Evolutionary conservation across 2,329 filamentous ascomycete genomes (phyloP).

Genomic region (Aureobasidium sp.): DNA sequence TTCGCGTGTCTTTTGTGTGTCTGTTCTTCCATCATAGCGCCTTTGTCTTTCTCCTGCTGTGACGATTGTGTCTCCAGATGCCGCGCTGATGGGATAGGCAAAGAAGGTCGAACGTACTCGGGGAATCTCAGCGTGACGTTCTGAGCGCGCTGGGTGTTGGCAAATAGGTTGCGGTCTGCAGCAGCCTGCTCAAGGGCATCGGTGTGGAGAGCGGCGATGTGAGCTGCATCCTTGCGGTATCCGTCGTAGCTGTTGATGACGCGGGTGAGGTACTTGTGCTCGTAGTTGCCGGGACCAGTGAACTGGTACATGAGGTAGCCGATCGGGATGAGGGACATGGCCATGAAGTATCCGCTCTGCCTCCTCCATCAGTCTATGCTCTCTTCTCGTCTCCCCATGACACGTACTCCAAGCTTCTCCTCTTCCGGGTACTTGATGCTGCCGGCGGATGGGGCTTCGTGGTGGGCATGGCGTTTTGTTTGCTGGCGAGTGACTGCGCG

Average conservation of each 20-base stretch:
- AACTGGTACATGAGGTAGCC: conserved; percentile 36
- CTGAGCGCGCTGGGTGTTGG: conserved; percentile 33
- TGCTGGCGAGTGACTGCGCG: conserved; percentile 29
- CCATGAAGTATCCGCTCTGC: conserved; percentile 40
- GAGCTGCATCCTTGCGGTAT: conserved; percentile 44
- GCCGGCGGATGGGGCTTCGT: conserved; percentile 28
- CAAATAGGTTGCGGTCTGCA: conserved; percentile 52
- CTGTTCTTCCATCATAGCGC: not conserved
- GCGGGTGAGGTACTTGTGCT: conserved; percentile 36
- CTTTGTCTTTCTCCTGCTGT: not conserved
- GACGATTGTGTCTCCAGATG: not conserved
- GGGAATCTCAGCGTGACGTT: conserved; percentile 50
- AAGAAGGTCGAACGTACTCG: conserved; percentile 45
- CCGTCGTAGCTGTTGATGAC: conserved; percentile 50
- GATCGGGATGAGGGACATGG: conserved; percentile 37
- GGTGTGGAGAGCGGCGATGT: conserved; percentile 52
- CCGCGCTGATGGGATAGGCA: not conserved
- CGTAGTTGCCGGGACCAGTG: conserved; percentile 32
- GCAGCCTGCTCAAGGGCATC: conserved; percentile 54
- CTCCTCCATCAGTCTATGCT: not conserved
- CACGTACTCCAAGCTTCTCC: conserved; percentile 45
- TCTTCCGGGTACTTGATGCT: conserved; percentile 27
- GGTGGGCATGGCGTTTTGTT: conserved; percentile 32
- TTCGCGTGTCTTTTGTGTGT: not conserved
- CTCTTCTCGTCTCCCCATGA: conserved; percentile 14